A percentile compares a stretch with the other conserved stretches of the same genome.
These are phyloP conservation scores for Russula olivacea DNA, from an alignment of 768 basidiomycete species.

Conservation along the genomic window DNA sequence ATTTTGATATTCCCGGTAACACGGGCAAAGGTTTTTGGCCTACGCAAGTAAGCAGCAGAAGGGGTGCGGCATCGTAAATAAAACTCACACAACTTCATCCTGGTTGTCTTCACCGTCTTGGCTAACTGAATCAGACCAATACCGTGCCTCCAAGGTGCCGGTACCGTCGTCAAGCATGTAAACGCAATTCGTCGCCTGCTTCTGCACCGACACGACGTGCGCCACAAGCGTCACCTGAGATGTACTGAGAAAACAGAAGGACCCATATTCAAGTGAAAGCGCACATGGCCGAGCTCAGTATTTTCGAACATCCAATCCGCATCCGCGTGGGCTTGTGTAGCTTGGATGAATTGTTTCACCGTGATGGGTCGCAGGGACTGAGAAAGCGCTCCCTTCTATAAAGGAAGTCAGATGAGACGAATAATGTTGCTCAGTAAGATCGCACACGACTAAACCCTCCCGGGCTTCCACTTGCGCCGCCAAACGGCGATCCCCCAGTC, in stretches of 20 bases:
- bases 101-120: conserved; percentile 50
- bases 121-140: conserved; percentile 69
- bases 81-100: conserved; percentile 43
- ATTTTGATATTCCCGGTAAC: conserved; percentile 77
- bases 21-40: conserved; percentile 73
- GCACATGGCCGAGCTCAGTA: conserved; percentile 72
- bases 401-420: conserved; percentile 2
- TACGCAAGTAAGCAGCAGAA: conserved; percentile 30
- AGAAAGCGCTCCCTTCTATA: conserved; percentile 35
- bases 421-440: conserved; percentile 17
- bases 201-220: conserved; percentile 60
- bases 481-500: conserved; percentile 54
- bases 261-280: conserved; percentile 13
- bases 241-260: conserved; percentile 3
- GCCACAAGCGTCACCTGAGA: conserved; percentile 67
- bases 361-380: conserved; percentile 68
- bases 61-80: neutral
- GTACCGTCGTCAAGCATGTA: conserved; percentile 86
- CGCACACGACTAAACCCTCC: conserved; percentile 44
- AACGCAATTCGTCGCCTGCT: conserved; percentile 73
- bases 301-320: conserved; percentile 85
- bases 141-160: conserved; percentile 67
- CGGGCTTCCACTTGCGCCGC: conserved; percentile 52
- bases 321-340: conserved; percentile 81
- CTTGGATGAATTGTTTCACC: conserved; percentile 65